Evolutionary conservation across 176 grass and related monocot species (phyloP), one percentile per base, ranked within the genome.

Genomic region (Triticum monococcum): DNA sequence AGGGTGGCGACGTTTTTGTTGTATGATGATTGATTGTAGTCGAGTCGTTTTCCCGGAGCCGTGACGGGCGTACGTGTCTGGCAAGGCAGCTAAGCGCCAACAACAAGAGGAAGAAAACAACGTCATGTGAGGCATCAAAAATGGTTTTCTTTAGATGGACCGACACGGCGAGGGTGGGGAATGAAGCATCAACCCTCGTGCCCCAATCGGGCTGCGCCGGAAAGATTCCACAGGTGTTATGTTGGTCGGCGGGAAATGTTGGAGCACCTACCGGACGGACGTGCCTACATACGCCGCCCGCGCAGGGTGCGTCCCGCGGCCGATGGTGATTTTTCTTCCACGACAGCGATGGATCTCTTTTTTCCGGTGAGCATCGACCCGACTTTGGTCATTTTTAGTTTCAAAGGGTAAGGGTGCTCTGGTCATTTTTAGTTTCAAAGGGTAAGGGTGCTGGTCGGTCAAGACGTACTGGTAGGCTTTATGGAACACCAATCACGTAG

Each of bases 191-290:
- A 77, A 77, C 26, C 2, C 9, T 77, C 74, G 46, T 77, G 74
- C 74, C 32, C 46, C 74, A 77, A 54, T 56, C 46, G 52, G 28
- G 26, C 4, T 22, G 18, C 26, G 14, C 25, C 73, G 1, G 20
- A 56, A 77, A 12, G 45, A 77, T 77, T 54, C 74, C 46, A 77
- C 46, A 52, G 26, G 74, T 77, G 73, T 56, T 59, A n/a, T 72
- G 36, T 37, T 22, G 46, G 74, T 75, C 24, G 43, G 72, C 0
- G 13, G 20, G 43, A 10, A 30, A 75, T 50, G 9, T 20, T 22
- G 20, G 56, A 9, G 56, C 56, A 59, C 56, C 60, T 25, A 63
- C 60, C 22, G 48, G 1, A 37, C 32, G 28, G 45, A 48, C 46
- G 46, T 16, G 16, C 22, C 59, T 61, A 2, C 52, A 56, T 59